Conservation (phyloP, 75 land plant species). For the Gnetum montanum region DNA sequence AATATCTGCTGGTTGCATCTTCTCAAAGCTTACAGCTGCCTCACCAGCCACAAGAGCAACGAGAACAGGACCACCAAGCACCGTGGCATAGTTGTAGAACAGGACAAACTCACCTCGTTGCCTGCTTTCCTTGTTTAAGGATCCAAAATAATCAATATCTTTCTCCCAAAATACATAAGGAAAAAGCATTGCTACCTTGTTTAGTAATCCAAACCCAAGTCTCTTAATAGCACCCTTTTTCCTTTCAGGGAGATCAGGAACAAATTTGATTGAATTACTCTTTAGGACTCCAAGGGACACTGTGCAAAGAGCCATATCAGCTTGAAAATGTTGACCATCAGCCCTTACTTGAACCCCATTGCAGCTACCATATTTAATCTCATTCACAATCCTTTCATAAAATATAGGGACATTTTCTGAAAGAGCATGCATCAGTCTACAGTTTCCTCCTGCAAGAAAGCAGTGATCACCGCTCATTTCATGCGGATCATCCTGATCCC, state of each 20-base stretch:
- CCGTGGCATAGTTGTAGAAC: slow-evolving; percentile 64
- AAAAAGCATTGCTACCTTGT: slow-evolving; percentile 78
- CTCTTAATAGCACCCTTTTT: slow-evolving; percentile 61
- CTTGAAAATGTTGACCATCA: slow-evolving; percentile 57
- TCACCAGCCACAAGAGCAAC: slow-evolving; percentile 76
- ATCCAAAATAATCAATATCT: slow-evolving; percentile 66
- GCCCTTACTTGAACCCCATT: slow-evolving; percentile 64
- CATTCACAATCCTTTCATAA: slow-evolving; percentile 65
- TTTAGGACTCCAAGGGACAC: slow-evolving; percentile 78
- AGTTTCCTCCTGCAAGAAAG: slow-evolving; percentile 82
- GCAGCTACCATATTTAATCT: slow-evolving; percentile 51
- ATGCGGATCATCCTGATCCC: slow-evolving; percentile 97
- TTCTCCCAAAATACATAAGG: slow-evolving; percentile 70
- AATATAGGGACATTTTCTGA: slow-evolving; percentile 67
- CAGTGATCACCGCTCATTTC: slow-evolving; percentile 97
- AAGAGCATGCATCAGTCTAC: slow-evolving; percentile 60
- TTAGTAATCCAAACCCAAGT: slow-evolving; percentile 69
- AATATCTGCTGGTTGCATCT: slow-evolving; percentile 28
- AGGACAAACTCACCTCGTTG: slow-evolving; percentile 63
- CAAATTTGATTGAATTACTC: slow-evolving; percentile 38
- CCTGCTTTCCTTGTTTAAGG: slow-evolving; percentile 17
- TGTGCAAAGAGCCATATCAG: slow-evolving; percentile 86
- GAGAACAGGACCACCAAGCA: slow-evolving; percentile 63
- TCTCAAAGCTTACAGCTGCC: slow-evolving; percentile 60
- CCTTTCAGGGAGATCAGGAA: slow-evolving; percentile 51